Conservation (phyloP, 2,329 filamentous ascomycete species). For the Calonectria hongkongensis region DNA sequence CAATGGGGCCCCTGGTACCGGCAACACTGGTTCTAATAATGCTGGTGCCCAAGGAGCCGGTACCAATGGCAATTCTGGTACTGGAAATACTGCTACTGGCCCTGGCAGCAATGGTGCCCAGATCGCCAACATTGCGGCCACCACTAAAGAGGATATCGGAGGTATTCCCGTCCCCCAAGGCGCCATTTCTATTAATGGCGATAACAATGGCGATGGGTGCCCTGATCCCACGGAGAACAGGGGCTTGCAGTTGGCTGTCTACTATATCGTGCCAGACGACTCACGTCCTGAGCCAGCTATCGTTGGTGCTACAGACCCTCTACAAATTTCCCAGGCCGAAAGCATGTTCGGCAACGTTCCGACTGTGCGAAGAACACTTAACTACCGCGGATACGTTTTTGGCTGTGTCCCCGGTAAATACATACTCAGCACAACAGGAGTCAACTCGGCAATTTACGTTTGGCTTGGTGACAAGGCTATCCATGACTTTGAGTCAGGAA, state of each 20-base stretch:
- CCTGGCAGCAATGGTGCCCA: neutral
- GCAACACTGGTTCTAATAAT: neutral
- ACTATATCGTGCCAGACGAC: constrained; percentile 20
- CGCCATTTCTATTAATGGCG: neutral
- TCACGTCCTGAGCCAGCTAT: constrained; percentile 1
- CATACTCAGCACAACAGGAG: neutral
- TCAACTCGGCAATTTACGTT: constrained; percentile 8
- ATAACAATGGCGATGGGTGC: constrained; percentile 14
- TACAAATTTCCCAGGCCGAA: constrained; percentile 12
- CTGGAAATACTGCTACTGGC: neutral
- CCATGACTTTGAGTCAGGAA: neutral
- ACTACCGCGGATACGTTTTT: constrained; percentile 18
- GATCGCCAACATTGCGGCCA: neutral
- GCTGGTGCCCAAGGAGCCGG: neutral
- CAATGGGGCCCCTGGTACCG: neutral
- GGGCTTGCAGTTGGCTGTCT: constrained; percentile 4
- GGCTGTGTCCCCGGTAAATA: neutral
- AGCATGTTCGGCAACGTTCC: neutral
- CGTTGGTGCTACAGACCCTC: neutral
- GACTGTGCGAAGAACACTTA: neutral
- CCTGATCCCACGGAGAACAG: neutral
- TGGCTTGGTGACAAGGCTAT: constrained; percentile 30
- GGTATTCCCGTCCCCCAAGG: neutral
- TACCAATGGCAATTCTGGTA: neutral
- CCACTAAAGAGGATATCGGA: neutral